phyloP scores from a whole-genome alignment of 2,329 filamentous ascomycete genomes.

The Fusarium vanettenii region DNA sequence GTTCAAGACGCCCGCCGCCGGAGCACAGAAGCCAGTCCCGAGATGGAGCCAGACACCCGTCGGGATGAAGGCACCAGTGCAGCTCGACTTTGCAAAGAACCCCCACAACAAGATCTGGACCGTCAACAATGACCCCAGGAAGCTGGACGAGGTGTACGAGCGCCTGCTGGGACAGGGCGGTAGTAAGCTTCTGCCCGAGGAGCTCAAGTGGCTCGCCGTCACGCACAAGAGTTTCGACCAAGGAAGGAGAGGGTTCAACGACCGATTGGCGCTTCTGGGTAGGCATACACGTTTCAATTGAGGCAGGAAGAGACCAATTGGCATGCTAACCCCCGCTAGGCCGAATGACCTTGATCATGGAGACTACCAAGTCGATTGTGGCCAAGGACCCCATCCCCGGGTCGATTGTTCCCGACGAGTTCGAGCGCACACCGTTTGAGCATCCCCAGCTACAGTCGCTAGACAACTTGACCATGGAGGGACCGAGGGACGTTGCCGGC shows the following conservation, averaged over 20 bases:
- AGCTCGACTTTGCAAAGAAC: slow-evolving; percentile 67
- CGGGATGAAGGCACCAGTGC: slow-evolving; percentile 77
- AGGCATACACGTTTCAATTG: slow-evolving; percentile 41
- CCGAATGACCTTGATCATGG: slow-evolving; percentile 53
- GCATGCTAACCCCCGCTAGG: slow-evolving; percentile 41
- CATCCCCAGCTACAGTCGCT: slow-evolving; percentile 79
- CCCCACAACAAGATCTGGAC: slow-evolving; percentile 66
- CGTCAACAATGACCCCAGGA: slow-evolving; percentile 80
- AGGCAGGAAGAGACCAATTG: not conserved
- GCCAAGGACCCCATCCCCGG: slow-evolving; percentile 45
- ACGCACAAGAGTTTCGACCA: slow-evolving; percentile 99
- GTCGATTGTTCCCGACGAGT: slow-evolving; percentile 54
- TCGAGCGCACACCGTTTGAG: slow-evolving; percentile 72
- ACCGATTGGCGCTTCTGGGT: slow-evolving; percentile 91
- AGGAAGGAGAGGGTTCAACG: slow-evolving; percentile 92
- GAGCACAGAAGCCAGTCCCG: slow-evolving; percentile 51
- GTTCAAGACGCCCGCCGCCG: slow-evolving; percentile 35
- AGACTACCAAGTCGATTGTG: slow-evolving; percentile 53
- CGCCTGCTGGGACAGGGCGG: slow-evolving; percentile 79
- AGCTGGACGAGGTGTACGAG: slow-evolving; percentile 82
- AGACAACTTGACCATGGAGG: slow-evolving; percentile 73
- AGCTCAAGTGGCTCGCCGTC: slow-evolving; percentile 95
- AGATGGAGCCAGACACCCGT: slow-evolving; percentile 79
- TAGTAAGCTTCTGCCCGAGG: slow-evolving; percentile 81
- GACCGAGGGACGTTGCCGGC: slow-evolving; percentile 71